Conservation (phyloP, 2,329 filamentous ascomycete species). For the Cercospora sp. region DNA sequence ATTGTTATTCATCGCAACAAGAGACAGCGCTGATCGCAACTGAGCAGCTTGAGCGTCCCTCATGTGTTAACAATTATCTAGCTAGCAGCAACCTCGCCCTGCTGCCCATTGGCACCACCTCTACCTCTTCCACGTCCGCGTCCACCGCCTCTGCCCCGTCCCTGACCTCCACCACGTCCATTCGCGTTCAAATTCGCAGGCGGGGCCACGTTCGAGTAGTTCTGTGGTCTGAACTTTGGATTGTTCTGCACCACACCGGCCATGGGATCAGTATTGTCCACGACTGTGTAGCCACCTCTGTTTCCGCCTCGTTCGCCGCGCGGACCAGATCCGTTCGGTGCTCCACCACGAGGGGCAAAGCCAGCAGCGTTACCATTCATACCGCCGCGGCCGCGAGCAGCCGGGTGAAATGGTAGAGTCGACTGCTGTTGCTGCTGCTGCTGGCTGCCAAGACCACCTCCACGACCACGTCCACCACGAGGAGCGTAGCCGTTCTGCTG, state of each 20-base stretch:
- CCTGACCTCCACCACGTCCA: constrained; percentile 29
- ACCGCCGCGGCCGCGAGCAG: constrained; percentile 35
- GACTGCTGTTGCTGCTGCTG: constrained; percentile 37
- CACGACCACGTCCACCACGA: constrained; percentile 39
- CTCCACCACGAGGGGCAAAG: constrained; percentile 30
- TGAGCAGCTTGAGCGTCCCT: background rate
- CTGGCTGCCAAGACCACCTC: constrained; percentile 40
- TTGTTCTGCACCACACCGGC: constrained; percentile 58
- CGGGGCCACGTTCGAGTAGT: constrained; percentile 57
- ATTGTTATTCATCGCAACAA: background rate
- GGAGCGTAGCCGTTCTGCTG: constrained; percentile 40
- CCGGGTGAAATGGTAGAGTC: constrained; percentile 43
- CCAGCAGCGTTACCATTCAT: constrained; percentile 31
- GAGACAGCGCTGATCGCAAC: background rate
- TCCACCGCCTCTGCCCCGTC: constrained; percentile 27
- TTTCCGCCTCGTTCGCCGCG: constrained; percentile 35
- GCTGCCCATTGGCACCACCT: constrained; percentile 14
- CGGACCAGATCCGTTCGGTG: constrained; percentile 5
- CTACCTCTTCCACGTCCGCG: constrained; percentile 23
- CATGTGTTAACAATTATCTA: background rate
- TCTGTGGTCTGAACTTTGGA: constrained; percentile 57
- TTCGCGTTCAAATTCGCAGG: constrained; percentile 56
- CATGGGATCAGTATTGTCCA: constrained; percentile 53
- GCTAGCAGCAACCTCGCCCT: background rate
- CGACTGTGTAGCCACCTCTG: constrained; percentile 47